phyloP scores from a whole-genome alignment of 371 early-diverging fungal genomes.

The Massospora cicadina region DNA sequence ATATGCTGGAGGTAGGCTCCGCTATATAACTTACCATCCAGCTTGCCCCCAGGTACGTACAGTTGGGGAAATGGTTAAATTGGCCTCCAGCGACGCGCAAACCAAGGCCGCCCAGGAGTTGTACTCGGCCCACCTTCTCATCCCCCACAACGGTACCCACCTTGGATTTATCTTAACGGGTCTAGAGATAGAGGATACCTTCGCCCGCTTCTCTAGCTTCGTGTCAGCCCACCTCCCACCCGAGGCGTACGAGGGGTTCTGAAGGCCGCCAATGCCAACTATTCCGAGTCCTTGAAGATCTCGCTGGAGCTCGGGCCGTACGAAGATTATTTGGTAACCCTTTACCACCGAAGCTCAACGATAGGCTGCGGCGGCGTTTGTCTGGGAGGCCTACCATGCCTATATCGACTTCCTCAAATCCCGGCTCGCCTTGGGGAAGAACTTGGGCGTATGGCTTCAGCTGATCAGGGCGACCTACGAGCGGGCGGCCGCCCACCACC shows the following conservation, averaged over 20 bases:
- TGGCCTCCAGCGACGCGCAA: background rate
- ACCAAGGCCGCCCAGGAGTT: background rate
- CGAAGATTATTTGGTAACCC: background rate
- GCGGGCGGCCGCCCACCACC: background rate
- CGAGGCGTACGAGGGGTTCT: background rate
- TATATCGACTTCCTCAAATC: slow-evolving; percentile 16
- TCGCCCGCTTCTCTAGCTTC: background rate
- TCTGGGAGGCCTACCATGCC: slow-evolving; percentile 24
- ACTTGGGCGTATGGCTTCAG: background rate
- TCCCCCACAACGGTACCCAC: slow-evolving; percentile 1
- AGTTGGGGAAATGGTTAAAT: background rate
- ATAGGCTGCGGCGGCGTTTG: slow-evolving; percentile 15
- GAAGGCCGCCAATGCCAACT: slow-evolving; percentile 3
- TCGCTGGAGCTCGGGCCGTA: background rate
- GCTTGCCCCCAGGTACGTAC: background rate
- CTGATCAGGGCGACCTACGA: background rate
- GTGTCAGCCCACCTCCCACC: background rate
- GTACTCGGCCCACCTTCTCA: background rate
- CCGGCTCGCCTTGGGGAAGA: background rate
- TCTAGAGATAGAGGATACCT: background rate
- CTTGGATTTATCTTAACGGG: background rate
- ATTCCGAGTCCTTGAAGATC: background rate
- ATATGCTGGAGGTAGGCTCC: background rate
- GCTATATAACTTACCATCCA: background rate
- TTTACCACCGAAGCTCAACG: background rate